Base-by-base conservation (phyloP, 2,329 filamentous ascomycete genomes). In the Fusarium denticulatum region DNA sequence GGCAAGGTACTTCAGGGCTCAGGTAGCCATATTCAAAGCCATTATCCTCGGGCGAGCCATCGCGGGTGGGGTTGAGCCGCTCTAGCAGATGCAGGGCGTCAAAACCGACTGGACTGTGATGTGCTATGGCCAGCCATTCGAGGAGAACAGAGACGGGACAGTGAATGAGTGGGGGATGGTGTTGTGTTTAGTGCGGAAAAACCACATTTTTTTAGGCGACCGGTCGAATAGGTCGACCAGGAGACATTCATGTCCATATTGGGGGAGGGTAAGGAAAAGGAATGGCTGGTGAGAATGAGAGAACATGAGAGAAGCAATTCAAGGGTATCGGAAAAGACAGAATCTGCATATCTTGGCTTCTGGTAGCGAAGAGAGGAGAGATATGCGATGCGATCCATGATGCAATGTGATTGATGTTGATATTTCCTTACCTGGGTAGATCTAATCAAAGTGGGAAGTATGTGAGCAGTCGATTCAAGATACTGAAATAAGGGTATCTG, bases 141-240 rank as follows among this genome's bases (percentile, higher is more conserved):
- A 50, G 30, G 56, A 58, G 55, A 58, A 28, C 16, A 34, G 49
- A 58, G 55, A 69, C 65, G 61, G 37, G 50, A 67, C 26, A 40
- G 34, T 58, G 26, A 42, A 64, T 57, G 70, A 67, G 70, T 65
- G 66, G 66, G 64, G 71, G 67, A 72, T 72, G 67, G 63, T 74
- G 71, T 74, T 74, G 52, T 73, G 71, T 74, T 72, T 67, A 73
- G 71, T 72, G 70, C 65, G 43, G 53, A 71, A 69, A 65, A 60
- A 34, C 37, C 43, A 67, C 37, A 32, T 63, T 63, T 71, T 61
- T 71, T 73, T 67, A 71, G 64, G 61, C 53, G 46, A 52, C 36
- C n/a, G 64, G 32, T 39, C 50, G 32, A 60, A 37, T 37, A 47
- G 45, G 26, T 47, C 46, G 39, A 42, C 34, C 55, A 60, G 30